phyloP scores from a whole-genome alignment of 768 basidiomycete genomes.

The Pleurotus tuber-regium region DNA sequence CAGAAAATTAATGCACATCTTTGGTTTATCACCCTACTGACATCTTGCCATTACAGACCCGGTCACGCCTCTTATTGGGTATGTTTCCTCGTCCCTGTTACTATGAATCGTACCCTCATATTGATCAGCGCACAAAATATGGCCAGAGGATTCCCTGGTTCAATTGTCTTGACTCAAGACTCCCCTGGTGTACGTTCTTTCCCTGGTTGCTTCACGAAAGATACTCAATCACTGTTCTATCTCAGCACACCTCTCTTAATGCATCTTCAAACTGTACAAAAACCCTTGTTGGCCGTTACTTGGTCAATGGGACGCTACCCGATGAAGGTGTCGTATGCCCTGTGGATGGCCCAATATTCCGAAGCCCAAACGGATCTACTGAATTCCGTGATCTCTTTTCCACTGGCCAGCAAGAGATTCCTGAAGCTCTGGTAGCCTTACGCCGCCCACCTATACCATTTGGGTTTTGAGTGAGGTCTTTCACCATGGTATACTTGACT shows the following conservation, averaged over 20 bases:
- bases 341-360: constrained; percentile 27
- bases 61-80: constrained; percentile 15
- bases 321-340: constrained; percentile 36
- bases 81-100: not conserved
- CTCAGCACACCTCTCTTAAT: constrained; percentile 17
- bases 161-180: constrained; percentile 40
- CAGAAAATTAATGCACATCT: constrained; percentile 19
- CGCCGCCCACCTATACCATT: too few relatives aligned
- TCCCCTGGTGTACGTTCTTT: constrained; percentile 33
- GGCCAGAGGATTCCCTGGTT: constrained; percentile 32
- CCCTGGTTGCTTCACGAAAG: not conserved
- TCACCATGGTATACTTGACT: too few relatives aligned
- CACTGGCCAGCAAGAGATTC: too few relatives aligned
- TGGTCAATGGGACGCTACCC: constrained; percentile 38
- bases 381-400: too few relatives aligned
- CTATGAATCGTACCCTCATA: not conserved
- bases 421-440: too few relatives aligned
- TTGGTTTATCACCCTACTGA: not conserved
- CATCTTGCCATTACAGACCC: constrained; percentile 13
- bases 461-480: too few relatives aligned
- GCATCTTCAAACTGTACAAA: constrained; percentile 21
- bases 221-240: too few relatives aligned
- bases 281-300: constrained; percentile 34
- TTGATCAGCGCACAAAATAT: constrained; percentile 36
- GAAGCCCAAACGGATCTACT: too few relatives aligned